phyloP scores from a whole-genome alignment of 495 filamentous ascomycete genomes.

The Entonaema liquescens region DNA sequence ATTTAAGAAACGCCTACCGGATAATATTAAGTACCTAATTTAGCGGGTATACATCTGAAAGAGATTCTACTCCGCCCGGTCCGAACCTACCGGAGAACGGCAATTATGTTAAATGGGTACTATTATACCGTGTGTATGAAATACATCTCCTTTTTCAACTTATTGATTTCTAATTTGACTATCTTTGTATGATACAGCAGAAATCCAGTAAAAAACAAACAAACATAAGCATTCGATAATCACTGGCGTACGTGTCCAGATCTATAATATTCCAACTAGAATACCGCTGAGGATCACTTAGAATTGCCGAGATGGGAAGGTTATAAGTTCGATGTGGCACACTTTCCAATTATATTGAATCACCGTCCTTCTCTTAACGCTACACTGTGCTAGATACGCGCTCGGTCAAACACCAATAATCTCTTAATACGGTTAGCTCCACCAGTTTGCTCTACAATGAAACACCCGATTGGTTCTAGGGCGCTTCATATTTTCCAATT shows the following conservation, averaged over 20 bases:
- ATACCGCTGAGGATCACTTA: conserved; percentile 10
- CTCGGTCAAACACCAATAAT: conserved; percentile 14
- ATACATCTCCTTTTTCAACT: background rate
- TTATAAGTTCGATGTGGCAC: conserved; percentile 3
- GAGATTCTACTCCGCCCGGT: background rate
- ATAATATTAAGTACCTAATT: conserved; percentile 12
- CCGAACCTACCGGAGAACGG: background rate
- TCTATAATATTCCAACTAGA: conserved; percentile 1
- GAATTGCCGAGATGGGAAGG: conserved; percentile 26
- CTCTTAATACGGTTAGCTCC: conserved; percentile 1
- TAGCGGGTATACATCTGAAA: background rate
- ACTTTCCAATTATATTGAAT: background rate
- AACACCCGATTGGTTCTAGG: conserved; percentile 27
- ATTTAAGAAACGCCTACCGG: background rate
- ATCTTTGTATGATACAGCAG: background rate
- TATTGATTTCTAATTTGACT: background rate
- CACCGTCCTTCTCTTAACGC: background rate
- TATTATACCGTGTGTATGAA: background rate
- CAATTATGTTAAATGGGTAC: background rate
- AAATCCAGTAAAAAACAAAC: background rate
- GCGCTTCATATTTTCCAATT: conserved; percentile 13
- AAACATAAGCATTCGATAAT: background rate
- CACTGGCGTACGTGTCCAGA: conserved; percentile 8
- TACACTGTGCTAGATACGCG: conserved; percentile 20
- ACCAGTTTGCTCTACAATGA: background rate